These are phyloP conservation scores for Penicillium tannophilum DNA, from an alignment of 495 filamentous ascomycete genomes.

Conservation along the genomic window DNA sequence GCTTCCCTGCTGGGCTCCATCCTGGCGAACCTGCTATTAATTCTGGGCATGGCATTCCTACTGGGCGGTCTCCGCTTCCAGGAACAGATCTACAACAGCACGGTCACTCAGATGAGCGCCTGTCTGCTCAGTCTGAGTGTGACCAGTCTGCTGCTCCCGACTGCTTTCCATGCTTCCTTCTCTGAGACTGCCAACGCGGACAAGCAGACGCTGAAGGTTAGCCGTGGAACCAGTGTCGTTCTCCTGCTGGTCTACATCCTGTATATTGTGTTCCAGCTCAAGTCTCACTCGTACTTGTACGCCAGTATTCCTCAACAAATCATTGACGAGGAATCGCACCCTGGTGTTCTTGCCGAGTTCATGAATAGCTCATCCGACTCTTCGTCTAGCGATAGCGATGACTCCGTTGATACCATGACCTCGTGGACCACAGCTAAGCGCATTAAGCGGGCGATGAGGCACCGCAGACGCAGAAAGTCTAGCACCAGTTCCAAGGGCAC, in stretches of 20 bases:
- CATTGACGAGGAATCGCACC: constrained; percentile 85
- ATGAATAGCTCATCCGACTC: constrained; percentile 71
- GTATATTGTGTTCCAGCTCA: constrained; percentile 88
- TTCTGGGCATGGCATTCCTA: constrained; percentile 88
- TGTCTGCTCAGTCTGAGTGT: constrained; percentile 88
- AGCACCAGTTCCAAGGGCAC: constrained; percentile 70
- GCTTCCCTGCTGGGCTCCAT: constrained; percentile 87
- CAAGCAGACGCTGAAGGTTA: constrained; percentile 72
- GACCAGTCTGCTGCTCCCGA: constrained; percentile 81
- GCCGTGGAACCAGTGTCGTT: constrained; percentile 87
- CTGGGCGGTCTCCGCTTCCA: constrained; percentile 83
- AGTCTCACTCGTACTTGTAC: constrained; percentile 89
- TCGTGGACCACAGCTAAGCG: constrained; percentile 75
- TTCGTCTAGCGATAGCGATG: constrained; percentile 61
- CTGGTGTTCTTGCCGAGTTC: constrained; percentile 79
- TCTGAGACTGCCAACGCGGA: constrained; percentile 63
- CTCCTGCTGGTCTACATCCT: constrained; percentile 81
- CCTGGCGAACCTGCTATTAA: constrained; percentile 82
- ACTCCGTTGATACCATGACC: constrained; percentile 64
- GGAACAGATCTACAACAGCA: constrained; percentile 95
- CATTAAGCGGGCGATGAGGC: constrained; percentile 69
- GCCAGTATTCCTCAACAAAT: constrained; percentile 86
- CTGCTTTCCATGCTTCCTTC: constrained; percentile 90
- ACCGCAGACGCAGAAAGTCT: constrained; percentile 69
- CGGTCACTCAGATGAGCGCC: constrained; percentile 92